phyloP scores from a whole-genome alignment of 306 rosid genomes.

The Dicorynia guianensis region DNA sequence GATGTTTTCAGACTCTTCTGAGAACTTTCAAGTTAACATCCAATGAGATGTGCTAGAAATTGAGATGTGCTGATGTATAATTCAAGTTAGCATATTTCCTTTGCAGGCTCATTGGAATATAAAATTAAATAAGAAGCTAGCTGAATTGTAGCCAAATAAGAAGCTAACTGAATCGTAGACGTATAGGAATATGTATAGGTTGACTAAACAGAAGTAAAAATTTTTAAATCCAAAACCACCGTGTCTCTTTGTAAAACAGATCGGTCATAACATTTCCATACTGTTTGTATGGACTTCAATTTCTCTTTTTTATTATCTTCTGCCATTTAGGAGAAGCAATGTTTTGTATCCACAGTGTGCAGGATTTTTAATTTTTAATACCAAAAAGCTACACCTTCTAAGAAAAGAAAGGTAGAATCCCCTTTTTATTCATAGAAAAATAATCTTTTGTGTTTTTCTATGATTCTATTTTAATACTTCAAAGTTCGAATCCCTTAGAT shows the following conservation, averaged over 20 bases:
- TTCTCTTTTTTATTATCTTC: neutral
- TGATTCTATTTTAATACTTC: slow-evolving; percentile 4
- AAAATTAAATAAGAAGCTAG: neutral
- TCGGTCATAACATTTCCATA: slow-evolving; percentile 10
- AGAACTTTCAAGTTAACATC: slow-evolving; percentile 7
- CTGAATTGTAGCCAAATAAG: neutral
- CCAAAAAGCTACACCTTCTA: neutral
- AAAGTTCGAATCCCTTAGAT: neutral
- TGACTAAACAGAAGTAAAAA: neutral
- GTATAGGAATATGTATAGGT: neutral
- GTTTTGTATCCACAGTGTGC: slow-evolving; percentile 8
- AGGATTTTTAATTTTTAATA: slow-evolving; percentile 2
- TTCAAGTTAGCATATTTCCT: neutral
- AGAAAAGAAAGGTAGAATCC: neutral
- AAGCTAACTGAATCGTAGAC: neutral
- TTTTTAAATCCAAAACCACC: neutral
- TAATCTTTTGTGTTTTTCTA: neutral
- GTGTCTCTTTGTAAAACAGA: slow-evolving; percentile 3
- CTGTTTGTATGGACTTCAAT: neutral
- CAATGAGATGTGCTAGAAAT: neutral
- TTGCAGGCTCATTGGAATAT: neutral
- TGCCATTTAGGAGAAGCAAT: slow-evolving; percentile 22
- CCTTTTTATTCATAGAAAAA: neutral
- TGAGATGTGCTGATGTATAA: neutral
- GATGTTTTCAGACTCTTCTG: neutral